Evolutionary conservation across 331 rosid genomes (phyloP).

Genomic region (Malus hybrid): DNA sequence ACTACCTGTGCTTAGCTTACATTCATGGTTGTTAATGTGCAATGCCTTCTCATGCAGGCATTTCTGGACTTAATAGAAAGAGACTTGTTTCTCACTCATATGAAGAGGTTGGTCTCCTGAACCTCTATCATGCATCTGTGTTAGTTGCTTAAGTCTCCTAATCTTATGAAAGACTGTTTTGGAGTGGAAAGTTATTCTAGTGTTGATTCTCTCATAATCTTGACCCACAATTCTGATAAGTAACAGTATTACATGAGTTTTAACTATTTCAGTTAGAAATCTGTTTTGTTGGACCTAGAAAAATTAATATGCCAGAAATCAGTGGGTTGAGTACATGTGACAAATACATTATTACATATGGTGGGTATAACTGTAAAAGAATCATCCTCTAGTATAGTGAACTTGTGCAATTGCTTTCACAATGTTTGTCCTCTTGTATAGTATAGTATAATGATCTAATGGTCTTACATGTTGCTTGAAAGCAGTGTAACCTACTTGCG

Average conservation of each 20-base stretch:
- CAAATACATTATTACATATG: not conserved
- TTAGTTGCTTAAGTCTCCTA: not conserved
- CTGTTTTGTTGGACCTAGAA: not conserved
- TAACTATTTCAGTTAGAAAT: not conserved
- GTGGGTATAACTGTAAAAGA: not conserved
- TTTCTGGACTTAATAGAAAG: conserved; percentile 87
- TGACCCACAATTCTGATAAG: not conserved
- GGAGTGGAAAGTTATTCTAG: not conserved
- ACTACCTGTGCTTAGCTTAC: not conserved
- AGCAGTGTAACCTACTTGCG: conserved; percentile 86
- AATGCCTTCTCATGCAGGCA: conserved; percentile 53
- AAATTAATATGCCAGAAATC: not conserved
- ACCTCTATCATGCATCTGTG: not conserved
- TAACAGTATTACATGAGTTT: not conserved
- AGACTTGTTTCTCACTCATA: conserved; percentile 79
- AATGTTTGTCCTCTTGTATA: not conserved
- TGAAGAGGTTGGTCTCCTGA: conserved; percentile 66
- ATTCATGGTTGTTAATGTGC: conserved; percentile 9
- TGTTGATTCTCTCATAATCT: not conserved
- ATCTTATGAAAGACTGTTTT: not conserved
- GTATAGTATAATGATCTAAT: not conserved
- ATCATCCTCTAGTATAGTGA: not conserved
- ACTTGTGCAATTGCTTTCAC: not conserved
- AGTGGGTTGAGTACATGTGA: not conserved
- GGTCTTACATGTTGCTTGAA: conserved; percentile 7